Conservation (phyloP, 1,284 basidiomycete genomes). For the Apiotrichum porosum region DNA sequence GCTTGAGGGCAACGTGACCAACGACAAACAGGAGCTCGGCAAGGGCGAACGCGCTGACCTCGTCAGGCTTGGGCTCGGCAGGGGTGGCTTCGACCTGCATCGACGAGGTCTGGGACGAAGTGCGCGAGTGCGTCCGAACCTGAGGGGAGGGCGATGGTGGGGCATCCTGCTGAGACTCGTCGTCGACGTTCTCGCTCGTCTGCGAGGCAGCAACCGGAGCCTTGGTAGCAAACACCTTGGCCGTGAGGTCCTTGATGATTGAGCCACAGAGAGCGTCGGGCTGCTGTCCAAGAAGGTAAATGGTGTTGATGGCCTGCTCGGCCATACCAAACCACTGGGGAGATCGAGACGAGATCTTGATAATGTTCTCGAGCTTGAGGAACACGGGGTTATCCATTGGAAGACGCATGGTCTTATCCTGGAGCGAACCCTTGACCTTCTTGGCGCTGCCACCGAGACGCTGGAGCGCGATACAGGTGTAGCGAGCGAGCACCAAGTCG, state of each 20-base stretch:
- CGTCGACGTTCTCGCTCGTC: not conserved
- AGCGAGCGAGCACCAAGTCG: constrained; percentile 84
- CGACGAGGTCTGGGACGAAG: constrained; percentile 11
- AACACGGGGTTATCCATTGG: constrained; percentile 88
- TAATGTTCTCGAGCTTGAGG: constrained; percentile 68
- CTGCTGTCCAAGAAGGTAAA: constrained; percentile 89
- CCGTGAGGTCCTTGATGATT: constrained; percentile 75
- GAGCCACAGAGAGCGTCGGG: constrained; percentile 79
- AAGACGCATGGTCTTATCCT: constrained; percentile 79
- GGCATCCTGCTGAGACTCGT: no score
- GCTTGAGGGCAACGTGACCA: constrained; percentile 95
- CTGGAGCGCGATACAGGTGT: constrained; percentile 89
- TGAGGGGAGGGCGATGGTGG: not conserved
- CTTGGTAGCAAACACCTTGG: constrained; percentile 58
- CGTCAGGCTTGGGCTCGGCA: constrained; percentile 46
- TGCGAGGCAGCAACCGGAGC: no score
- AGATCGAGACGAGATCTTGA: constrained; percentile 71
- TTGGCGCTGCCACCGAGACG: constrained; percentile 90
- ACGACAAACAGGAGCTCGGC: constrained; percentile 90
- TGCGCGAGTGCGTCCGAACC: constrained; percentile 9
- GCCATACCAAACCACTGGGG: constrained; percentile 91
- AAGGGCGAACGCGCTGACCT: constrained; percentile 75
- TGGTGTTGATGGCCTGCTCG: constrained; percentile 93
- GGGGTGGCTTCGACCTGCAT: constrained; percentile 31
- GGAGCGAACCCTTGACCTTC: constrained; percentile 91